Conservation (phyloP, 2,329 filamentous ascomycete genomes). For the Cytospora piceae region DNA sequence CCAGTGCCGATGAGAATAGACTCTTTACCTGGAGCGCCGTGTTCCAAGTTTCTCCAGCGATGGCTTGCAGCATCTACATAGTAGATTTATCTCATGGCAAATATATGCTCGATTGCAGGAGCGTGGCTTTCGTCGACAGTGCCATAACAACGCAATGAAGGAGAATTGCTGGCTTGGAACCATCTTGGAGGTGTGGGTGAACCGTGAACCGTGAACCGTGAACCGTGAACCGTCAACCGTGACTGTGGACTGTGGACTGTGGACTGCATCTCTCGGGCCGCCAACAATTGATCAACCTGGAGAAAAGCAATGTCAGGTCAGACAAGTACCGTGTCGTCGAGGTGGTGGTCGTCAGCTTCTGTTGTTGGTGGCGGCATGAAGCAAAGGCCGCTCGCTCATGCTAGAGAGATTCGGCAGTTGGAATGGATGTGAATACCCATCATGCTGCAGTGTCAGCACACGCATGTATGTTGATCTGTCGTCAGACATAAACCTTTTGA, state of each 20-base stretch:
- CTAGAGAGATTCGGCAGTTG: no score
- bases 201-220: no score
- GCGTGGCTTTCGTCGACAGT: not conserved
- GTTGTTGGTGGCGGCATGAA: not conserved
- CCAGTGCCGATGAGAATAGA: not conserved
- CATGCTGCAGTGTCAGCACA: not conserved
- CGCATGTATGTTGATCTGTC: not conserved
- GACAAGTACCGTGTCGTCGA: not conserved
- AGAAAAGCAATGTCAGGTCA: not conserved
- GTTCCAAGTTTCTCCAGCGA: not conserved
- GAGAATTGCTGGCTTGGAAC: not conserved
- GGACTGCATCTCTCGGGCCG: slow-evolving; percentile 27
- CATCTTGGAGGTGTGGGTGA: not conserved
- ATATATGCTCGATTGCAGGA: not conserved
- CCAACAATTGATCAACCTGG: not conserved
- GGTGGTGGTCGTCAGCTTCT: not conserved
- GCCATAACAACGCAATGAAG: not conserved
- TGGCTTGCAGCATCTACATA: not conserved
- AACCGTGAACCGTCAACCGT: no score
- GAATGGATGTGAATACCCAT: no score
- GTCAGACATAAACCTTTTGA: not conserved
- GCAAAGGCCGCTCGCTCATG: no score
- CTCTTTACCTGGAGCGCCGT: slow-evolving; percentile 2
- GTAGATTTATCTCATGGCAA: not conserved
- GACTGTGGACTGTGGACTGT: not conserved